Conservation (phyloP, 352 stramenopile species). For the Phytophthora hybrid region DNA sequence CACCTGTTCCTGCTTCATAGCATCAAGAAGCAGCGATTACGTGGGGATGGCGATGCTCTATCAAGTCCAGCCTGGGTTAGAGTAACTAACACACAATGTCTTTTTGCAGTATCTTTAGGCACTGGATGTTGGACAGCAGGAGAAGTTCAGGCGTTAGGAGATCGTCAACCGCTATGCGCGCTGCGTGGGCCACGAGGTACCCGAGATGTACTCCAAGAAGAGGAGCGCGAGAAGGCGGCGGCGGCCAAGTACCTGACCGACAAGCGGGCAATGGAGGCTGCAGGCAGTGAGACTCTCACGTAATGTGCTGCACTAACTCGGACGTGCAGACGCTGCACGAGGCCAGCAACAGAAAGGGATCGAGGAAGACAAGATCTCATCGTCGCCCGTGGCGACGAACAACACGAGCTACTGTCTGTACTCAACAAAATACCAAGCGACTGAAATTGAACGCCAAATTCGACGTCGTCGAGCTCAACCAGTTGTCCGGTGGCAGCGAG, state of each 20-base stretch:
- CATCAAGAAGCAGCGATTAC: constrained; percentile 80
- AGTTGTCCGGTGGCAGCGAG: no score
- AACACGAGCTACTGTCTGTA: no score
- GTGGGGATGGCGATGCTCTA: constrained; percentile 10
- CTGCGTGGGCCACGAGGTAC: constrained; percentile 78
- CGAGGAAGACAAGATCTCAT: no score
- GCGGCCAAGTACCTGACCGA: constrained; percentile 65
- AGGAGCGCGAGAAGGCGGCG: constrained; percentile 44
- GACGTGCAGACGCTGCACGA: no score
- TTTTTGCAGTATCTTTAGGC: constrained; percentile 68
- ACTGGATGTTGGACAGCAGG: constrained; percentile 74
- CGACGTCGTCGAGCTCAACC: no score
- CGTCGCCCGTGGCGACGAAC: no score
- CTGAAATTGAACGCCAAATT: no score
- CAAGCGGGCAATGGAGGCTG: constrained; percentile 57
- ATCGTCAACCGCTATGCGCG: constrained; percentile 83
- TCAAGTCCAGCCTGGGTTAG: not conserved
- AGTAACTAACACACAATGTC: constrained; percentile 15
- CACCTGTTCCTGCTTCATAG: constrained; percentile 69
- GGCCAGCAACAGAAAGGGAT: no score
- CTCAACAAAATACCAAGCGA: no score
- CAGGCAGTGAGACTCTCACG: constrained; percentile 18
- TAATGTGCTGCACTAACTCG: not conserved
- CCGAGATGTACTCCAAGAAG: constrained; percentile 81
- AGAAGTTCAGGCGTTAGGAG: constrained; percentile 69